phyloP scores from a whole-genome alignment of 768 basidiomycete species.

The Lactarius psammicola region DNA sequence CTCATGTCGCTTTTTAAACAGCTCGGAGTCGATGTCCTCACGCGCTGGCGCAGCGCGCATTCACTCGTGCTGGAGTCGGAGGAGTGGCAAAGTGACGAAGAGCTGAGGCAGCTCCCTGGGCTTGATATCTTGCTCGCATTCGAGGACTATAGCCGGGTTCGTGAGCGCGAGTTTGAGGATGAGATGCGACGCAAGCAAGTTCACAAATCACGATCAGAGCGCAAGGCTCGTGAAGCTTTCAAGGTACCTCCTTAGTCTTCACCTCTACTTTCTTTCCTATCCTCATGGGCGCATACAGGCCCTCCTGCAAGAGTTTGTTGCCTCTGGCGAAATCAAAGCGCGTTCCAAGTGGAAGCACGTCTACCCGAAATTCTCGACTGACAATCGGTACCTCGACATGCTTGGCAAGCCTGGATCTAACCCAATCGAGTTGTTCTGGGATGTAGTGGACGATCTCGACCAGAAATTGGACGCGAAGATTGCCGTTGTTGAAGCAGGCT shows the following conservation, averaged over 20 bases:
- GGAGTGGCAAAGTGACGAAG: slow-evolving; percentile 73
- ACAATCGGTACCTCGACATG: slow-evolving; percentile 81
- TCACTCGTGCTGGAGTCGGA: slow-evolving; percentile 71
- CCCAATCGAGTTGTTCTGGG: slow-evolving; percentile 96
- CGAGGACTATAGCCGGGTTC: slow-evolving; percentile 88
- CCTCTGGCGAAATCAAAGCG: slow-evolving; percentile 66
- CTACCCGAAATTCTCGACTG: slow-evolving; percentile 71
- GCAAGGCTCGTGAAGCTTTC: slow-evolving; percentile 91
- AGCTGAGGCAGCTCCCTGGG: slow-evolving; percentile 80
- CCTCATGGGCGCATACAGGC: slow-evolving; percentile 42
- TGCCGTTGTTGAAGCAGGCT: slow-evolving; percentile 58
- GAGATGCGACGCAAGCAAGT: slow-evolving; percentile 76
- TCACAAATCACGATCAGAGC: slow-evolving; percentile 78
- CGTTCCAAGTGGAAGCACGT: slow-evolving; percentile 91
- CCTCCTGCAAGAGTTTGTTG: slow-evolving; percentile 68
- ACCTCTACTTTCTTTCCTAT: not conserved
- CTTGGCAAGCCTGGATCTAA: slow-evolving; percentile 93
- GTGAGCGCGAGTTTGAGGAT: slow-evolving; percentile 90
- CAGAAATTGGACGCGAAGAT: slow-evolving; percentile 82
- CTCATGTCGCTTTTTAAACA: slow-evolving; percentile 83
- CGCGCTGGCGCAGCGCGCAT: slow-evolving; percentile 87
- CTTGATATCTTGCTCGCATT: slow-evolving; percentile 91
- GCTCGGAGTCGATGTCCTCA: slow-evolving; percentile 88
- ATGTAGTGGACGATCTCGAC: slow-evolving; percentile 82
- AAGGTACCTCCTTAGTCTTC: slow-evolving; percentile 47